phyloP scores from a whole-genome alignment of 2,329 filamentous ascomycete species.

The Botryosphaeria agaves region DNA sequence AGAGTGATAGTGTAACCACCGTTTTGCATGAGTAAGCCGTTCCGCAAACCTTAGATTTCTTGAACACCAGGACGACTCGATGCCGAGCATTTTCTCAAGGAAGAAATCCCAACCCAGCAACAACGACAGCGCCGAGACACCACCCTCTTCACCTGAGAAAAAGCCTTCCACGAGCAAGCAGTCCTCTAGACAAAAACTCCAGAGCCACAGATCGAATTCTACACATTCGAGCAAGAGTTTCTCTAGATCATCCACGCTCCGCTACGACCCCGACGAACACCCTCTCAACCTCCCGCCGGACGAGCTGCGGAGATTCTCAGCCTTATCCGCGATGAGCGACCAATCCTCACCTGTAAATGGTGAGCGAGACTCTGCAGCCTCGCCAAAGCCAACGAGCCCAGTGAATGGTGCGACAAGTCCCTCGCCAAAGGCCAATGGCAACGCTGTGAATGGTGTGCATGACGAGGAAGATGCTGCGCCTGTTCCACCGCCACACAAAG shows the following conservation, averaged over 20 bases:
- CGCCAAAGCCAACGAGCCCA: slow-evolving; percentile 34
- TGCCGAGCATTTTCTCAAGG: slow-evolving; percentile 3
- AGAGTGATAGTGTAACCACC: no score
- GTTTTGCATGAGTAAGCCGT: no score
- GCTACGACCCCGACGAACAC: slow-evolving; percentile 52
- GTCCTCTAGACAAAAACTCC: no score
- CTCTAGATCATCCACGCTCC: slow-evolving; percentile 20
- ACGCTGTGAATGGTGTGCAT: slow-evolving; percentile 24
- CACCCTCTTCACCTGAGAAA: slow-evolving; percentile 20
- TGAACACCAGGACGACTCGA: no score
- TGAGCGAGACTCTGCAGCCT: slow-evolving; percentile 45
- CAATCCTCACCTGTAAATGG: slow-evolving; percentile 57
- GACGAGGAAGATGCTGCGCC: slow-evolving; percentile 35
- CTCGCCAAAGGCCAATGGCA: slow-evolving; percentile 14
- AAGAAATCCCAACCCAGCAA: slow-evolving; percentile 1
- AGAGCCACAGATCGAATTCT: slow-evolving; percentile 15
- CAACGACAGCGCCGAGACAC: slow-evolving; percentile 6
- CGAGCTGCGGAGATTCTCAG: slow-evolving; percentile 61
- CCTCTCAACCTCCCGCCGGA: slow-evolving; percentile 83
- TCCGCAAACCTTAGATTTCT: no score
- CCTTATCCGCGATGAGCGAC: slow-evolving; percentile 32
- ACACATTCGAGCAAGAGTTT: slow-evolving; percentile 11
- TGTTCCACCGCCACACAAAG: slow-evolving; percentile 53
- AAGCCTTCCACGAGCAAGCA: slow-evolving; percentile 14
- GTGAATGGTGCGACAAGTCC: slow-evolving; percentile 20